These are phyloP conservation scores for Cyclotella baltica DNA, from an alignment of 108 stramenopile genomes.

Conservation along the genomic window DNA sequence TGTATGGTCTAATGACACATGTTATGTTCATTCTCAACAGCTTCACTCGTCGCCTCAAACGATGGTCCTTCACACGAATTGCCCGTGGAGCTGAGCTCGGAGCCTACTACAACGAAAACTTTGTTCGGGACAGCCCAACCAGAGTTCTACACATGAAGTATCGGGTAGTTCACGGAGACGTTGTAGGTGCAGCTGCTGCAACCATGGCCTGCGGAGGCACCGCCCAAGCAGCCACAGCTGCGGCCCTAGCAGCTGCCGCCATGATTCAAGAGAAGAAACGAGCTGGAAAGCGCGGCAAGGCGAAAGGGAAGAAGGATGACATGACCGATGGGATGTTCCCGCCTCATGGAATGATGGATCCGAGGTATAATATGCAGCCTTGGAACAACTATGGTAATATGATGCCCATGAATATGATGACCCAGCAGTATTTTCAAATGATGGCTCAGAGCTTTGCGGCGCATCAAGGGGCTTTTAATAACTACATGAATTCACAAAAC, in stretches of 20 bases:
- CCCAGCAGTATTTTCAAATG: conserved; percentile 13
- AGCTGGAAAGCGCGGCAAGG: not conserved
- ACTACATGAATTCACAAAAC: conserved; percentile 7
- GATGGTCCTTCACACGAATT: conserved; percentile 82
- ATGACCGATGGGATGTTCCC: not conserved
- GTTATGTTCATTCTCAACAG: not conserved
- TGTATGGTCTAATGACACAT: not conserved
- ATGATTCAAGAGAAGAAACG: not conserved
- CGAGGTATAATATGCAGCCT: not conserved
- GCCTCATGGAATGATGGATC: not conserved
- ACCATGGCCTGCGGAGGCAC: conserved; percentile 1
- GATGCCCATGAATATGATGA: conserved; percentile 12
- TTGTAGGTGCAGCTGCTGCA: not conserved
- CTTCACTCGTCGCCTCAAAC: conserved; percentile 73
- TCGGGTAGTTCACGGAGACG: conserved; percentile 22
- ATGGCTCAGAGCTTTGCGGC: conserved; percentile 12
- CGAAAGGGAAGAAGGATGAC: not conserved
- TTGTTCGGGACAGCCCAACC: conserved; percentile 64
- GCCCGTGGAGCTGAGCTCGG: conserved; percentile 73
- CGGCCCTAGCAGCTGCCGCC: not conserved
- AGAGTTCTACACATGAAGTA: conserved; percentile 67
- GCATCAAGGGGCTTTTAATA: conserved; percentile 8
- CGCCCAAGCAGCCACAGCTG: not conserved
- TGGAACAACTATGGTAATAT: conserved; percentile 7
- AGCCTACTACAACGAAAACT: conserved; percentile 80